Evolutionary conservation across 2,329 filamentous ascomycete genomes (phyloP).

Genomic region (Pezicula carpinea): DNA sequence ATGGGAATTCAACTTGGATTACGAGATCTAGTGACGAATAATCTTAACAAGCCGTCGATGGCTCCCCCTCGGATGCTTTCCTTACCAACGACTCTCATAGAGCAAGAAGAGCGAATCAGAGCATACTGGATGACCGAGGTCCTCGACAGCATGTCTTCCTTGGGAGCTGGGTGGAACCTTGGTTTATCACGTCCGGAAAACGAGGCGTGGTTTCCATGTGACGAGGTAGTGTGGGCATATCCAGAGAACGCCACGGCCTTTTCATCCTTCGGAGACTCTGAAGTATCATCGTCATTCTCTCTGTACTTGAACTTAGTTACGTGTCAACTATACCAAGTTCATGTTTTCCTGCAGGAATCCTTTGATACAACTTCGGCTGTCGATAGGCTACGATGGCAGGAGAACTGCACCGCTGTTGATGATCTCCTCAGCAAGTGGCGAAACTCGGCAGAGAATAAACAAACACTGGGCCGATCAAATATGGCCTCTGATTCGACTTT

Average conservation of each 20-base stretch:
- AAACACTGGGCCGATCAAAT: slow-evolving; percentile 3
- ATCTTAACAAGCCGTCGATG: slow-evolving; percentile 25
- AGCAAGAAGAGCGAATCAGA: slow-evolving; percentile 31
- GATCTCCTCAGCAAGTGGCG: slow-evolving; percentile 10
- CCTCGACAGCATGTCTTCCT: slow-evolving; percentile 29
- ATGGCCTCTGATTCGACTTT: slow-evolving; percentile 7
- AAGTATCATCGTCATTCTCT: slow-evolving; percentile 13
- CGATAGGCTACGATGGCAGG: slow-evolving; percentile 10
- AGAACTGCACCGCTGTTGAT: slow-evolving; percentile 11
- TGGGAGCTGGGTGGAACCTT: slow-evolving; percentile 28
- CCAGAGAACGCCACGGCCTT: slow-evolving; percentile 12
- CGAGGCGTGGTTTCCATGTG: slow-evolving; percentile 12
- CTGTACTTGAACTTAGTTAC: slow-evolving; percentile 14
- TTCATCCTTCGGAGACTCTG: slow-evolving; percentile 12
- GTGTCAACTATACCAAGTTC: slow-evolving; percentile 11
- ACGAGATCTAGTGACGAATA: slow-evolving; percentile 26
- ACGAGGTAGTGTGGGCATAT: slow-evolving; percentile 13
- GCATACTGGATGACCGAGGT: slow-evolving; percentile 35
- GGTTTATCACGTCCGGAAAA: slow-evolving; percentile 10
- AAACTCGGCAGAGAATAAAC: background rate
- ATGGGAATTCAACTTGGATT: slow-evolving; percentile 27
- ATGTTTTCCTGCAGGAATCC: slow-evolving; percentile 12
- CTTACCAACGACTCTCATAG: slow-evolving; percentile 25
- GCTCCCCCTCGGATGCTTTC: slow-evolving; percentile 23
- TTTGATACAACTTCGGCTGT: slow-evolving; percentile 10